phyloP scores from a whole-genome alignment of 192 early-diverging fungal genomes.

The Coemansia sp. region DNA sequence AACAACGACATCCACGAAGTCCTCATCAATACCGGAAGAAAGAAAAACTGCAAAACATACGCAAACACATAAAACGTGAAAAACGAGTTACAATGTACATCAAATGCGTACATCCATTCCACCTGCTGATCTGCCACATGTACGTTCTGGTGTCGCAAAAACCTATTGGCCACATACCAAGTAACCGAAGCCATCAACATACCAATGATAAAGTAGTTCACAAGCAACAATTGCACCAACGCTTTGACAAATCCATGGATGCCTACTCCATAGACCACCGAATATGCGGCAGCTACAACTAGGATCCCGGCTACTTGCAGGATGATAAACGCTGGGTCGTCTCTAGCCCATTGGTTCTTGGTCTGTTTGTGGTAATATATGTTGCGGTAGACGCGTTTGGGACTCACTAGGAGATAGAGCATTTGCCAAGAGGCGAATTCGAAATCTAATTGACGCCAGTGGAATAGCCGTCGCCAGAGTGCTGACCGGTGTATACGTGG shows the following conservation, averaged over 20 bases:
- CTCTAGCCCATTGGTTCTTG: constrained; percentile 97
- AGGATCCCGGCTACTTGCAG: constrained; percentile 65
- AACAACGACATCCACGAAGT: constrained; percentile 79
- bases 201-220: constrained; percentile 36
- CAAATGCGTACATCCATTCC: constrained; percentile 96
- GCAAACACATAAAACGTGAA: constrained; percentile 84
- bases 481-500: constrained; percentile 46
- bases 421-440: constrained; percentile 53
- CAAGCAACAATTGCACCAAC: constrained; percentile 34
- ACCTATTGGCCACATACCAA: constrained; percentile 71
- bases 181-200: constrained; percentile 25
- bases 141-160: constrained; percentile 71
- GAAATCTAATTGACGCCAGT: constrained; percentile 52
- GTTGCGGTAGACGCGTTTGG: constrained; percentile 71
- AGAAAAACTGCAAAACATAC: constrained; percentile 92
- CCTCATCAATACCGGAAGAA: constrained; percentile 78
- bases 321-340: constrained; percentile 94
- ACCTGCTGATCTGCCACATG: constrained; percentile 85
- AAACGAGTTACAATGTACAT: constrained; percentile 97
- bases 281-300: constrained; percentile 23
- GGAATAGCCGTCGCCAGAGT: constrained; percentile 42
- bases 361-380: constrained; percentile 98
- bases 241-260: constrained; percentile 31
- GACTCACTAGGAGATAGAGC: constrained; percentile 48
- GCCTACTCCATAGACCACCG: constrained; percentile 40